These are phyloP conservation scores for Punica granatum DNA, from an alignment of 345 rosid genomes.

Conservation along the genomic window DNA sequence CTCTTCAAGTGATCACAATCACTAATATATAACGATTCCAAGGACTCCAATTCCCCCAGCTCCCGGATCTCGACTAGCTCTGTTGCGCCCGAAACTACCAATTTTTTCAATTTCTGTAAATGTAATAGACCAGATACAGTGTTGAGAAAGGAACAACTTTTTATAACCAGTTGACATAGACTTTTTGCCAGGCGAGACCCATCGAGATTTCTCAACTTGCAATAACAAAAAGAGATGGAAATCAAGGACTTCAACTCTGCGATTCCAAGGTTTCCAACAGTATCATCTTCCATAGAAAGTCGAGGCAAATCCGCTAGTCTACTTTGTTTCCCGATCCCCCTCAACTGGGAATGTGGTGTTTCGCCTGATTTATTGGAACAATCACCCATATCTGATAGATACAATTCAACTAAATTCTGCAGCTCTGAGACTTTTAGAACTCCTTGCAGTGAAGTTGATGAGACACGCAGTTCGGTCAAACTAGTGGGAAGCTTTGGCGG, in stretches of 20 bases:
- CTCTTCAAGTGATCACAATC: no score
- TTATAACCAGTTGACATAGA: neutral
- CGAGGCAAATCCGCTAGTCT: neutral
- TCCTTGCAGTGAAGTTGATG: no score
- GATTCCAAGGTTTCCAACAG: neutral
- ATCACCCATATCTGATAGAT: neutral
- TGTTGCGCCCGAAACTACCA: no score
- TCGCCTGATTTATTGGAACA: neutral
- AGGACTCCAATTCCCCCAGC: no score
- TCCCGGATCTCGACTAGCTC: no score
- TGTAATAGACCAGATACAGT: neutral
- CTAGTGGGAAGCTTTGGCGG: neutral
- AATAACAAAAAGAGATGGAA: neutral
- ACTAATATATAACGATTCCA: no score
- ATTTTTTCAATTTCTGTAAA: neutral
- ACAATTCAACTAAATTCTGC: neutral
- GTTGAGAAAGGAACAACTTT: neutral
- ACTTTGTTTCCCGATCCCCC: neutral
- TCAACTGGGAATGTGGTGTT: neutral
- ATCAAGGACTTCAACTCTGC: neutral
- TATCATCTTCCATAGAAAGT: neutral
- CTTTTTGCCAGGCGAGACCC: neutral
- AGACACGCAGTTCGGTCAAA: neutral
- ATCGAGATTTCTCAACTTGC: neutral
- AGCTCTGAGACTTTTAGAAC: neutral